phyloP scores from a whole-genome alignment of 2,329 filamentous ascomycete genomes.

The Epichloe gansuensis region DNA sequence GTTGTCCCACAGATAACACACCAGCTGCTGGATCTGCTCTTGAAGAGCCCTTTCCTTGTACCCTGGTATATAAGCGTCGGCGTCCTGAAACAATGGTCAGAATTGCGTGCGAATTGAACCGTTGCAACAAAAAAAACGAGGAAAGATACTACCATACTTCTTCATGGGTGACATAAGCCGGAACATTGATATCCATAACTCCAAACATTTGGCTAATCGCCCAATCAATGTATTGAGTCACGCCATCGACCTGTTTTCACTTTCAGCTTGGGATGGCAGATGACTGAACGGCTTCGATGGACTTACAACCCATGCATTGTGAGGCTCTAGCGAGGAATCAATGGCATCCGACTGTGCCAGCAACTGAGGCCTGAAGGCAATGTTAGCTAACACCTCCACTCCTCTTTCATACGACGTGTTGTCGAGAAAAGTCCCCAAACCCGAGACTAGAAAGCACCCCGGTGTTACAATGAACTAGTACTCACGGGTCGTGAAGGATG shows the following conservation, averaged over 20 bases:
- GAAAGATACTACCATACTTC: slow-evolving; percentile 29
- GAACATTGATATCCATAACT: slow-evolving; percentile 85
- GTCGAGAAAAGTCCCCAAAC: neutral
- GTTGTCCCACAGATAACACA: slow-evolving; percentile 91
- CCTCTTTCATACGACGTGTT: neutral
- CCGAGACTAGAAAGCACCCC: neutral
- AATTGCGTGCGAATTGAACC: neutral
- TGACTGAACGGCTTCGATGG: neutral
- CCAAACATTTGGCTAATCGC: slow-evolving; percentile 63
- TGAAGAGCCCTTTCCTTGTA: slow-evolving; percentile 37
- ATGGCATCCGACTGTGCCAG: slow-evolving; percentile 52
- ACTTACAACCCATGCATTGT: slow-evolving; percentile 81
- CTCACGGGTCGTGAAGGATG: slow-evolving; percentile 83
- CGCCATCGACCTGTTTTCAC: slow-evolving; percentile 57
- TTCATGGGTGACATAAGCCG: slow-evolving; percentile 56
- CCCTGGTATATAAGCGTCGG: slow-evolving; percentile 32
- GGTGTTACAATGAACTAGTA: slow-evolving; percentile 10
- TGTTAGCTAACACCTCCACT: neutral
- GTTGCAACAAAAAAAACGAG: neutral
- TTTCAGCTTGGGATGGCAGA: slow-evolving; percentile 4
- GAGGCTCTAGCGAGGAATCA: slow-evolving; percentile 63
- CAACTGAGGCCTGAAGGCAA: slow-evolving; percentile 45
- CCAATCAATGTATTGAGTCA: slow-evolving; percentile 75
- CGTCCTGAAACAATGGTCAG: slow-evolving; percentile 24
- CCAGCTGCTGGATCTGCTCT: slow-evolving; percentile 55